Conservation (phyloP, 1,284 basidiomycete genomes). For the Malassezia dermatis region DNA sequence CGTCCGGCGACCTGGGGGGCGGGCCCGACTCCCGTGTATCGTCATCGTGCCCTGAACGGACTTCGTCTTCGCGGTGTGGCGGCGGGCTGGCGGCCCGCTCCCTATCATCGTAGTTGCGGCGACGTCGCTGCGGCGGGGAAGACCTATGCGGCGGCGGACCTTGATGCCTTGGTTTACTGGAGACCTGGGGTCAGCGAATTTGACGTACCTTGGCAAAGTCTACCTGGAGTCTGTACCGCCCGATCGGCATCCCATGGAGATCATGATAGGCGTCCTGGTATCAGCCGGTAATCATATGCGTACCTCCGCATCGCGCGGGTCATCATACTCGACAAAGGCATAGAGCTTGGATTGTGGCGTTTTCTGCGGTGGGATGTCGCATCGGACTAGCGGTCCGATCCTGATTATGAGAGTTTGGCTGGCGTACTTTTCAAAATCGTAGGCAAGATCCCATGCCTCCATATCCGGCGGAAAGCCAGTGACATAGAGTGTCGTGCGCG, state of each 20-base stretch:
- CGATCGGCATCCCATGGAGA: conserved; percentile 39
- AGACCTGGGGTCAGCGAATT: neutral
- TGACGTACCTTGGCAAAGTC: conserved; percentile 31
- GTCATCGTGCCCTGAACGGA: neutral
- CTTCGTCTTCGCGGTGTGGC: neutral
- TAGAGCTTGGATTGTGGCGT: conserved; percentile 28
- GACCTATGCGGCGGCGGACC: neutral
- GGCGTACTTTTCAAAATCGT: conserved; percentile 30
- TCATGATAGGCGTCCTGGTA: conserved; percentile 27
- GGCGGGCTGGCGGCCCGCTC: neutral
- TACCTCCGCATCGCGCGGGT: conserved; percentile 33
- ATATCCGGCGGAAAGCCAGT: conserved; percentile 35
- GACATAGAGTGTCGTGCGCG: conserved; percentile 24
- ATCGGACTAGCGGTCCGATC: conserved; percentile 35
- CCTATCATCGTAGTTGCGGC: neutral
- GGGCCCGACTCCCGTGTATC: neutral
- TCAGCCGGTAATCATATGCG: neutral
- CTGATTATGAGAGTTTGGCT: neutral
- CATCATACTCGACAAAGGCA: conserved; percentile 40
- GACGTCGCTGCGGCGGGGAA: neutral
- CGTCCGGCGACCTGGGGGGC: neutral
- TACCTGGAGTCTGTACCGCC: conserved; percentile 27
- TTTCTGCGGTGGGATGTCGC: conserved; percentile 38
- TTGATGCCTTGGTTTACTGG: neutral
- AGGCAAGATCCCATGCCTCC: conserved; percentile 36